Base-by-base conservation (phyloP, 2,329 filamentous ascomycete genomes). In the Trichoderma semiorbis region DNA sequence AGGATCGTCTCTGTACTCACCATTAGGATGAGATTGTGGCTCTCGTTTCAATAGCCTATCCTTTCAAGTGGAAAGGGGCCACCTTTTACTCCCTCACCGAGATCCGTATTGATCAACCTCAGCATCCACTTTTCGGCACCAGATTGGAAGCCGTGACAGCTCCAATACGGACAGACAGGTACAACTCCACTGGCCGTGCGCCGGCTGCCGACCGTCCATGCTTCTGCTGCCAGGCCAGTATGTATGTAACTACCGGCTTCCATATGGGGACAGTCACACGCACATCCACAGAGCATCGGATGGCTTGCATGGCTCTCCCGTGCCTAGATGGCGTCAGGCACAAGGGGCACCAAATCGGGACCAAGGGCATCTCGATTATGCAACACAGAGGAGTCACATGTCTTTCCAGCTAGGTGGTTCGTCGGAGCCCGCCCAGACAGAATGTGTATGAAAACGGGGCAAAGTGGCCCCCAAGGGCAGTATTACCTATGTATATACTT, bases 261-360 rank as follows among this genome's bases (percentile, higher is more conserved):
- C 32, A 2, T 21, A 36, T 18, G 43, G 16, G 30, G 57, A 62
- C 12, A 32, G 53, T 68, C 65, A 68, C 28, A 28, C 55, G 36
- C 16, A 43, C 30, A 50, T 28, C 65, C 65, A 39, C 55, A 58
- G 21, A 21, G 39, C 39, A 32, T 26, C 34, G 28, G 55, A 47
- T 60, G 55, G 36, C 53, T 32, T 68, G 65, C 53, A 47, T 68
- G 65, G 26, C 65, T 60, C 65, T 68, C 18, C 26, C 53, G 65
- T 30, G 24, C 34, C 24, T 4, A 8, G n/a, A 60, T 50, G 36
- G 65, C 65, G 65, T 60, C 36, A 68, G 57, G 24, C 55, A 50
- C 65, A 68, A 47, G 55, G 65, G 53, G 36, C 18, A 34, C 7
- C 10, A 16, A n/a, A 50, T 60, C 18, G 64, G 55, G 18, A 58